Base-by-base conservation (phyloP, 768 basidiomycete genomes). In the Boletus insuetus region DNA sequence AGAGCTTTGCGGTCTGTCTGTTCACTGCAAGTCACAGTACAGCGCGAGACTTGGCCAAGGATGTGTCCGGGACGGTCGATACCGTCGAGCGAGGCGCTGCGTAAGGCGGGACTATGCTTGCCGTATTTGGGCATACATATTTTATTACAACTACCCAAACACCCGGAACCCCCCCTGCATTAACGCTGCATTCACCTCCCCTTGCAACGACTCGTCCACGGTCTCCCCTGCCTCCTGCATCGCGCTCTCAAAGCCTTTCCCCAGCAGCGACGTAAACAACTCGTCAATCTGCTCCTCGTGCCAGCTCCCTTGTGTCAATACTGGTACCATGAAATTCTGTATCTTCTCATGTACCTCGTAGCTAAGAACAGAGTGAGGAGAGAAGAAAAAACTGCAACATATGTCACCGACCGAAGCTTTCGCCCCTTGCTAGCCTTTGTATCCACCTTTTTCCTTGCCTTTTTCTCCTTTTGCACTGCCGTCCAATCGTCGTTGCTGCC, bases 271-370 rank as follows among this genome's bases (percentile, higher is more conserved):
- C 24, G 85, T 80, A 72, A 99, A 98, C 51, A 98, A 73, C 69
- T 98, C 96, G 66, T 99, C 95, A 51, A 94, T 82, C 74, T 98
- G 97, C 65, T 94, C 93, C 56, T 98, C 94, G 59, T 96, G 93
- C 97, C 97, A 99, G 52, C 75, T 80, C 29, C 84, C 84, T 34
- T 73, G 69, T 19, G 61, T 59, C 8, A 83, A 81, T 13, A 94
- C 85, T 7, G 96, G 96, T 2, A 94, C 91, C 89, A 96, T 96
- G 69, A 98, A 98, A 71, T 94, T 94, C 70, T 94, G 91, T 47
- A 97, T 76, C 75, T 97, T 98, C 64, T 98, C 94, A 66, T 98
- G 97, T 2, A 91, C 85, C 59, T 96, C 89, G 69, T 94, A 97
- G 52, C 91, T 90, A 67, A 31, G n/a, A 46, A 49, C 19, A 44